Conservation (phyloP, 305 asterid genomes). For the Plantago lanceolata region DNA sequence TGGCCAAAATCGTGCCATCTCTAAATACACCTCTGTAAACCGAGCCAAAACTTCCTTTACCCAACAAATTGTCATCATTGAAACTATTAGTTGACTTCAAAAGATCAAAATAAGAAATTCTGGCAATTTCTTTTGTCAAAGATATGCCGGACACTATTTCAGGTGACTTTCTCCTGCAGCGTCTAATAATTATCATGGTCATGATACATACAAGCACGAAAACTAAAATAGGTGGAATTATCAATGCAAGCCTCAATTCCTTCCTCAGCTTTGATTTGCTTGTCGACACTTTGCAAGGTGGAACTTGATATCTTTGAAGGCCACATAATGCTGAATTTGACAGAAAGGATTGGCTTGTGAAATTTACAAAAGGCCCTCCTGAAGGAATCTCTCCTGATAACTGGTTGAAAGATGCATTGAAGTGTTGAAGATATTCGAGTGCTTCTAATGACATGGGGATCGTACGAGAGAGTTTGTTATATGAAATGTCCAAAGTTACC, state of each 20-base stretch:
- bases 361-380: slow-evolving; percentile 28
- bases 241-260: slow-evolving; percentile 12
- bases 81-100: slow-evolving; percentile 30
- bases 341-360: slow-evolving; percentile 33
- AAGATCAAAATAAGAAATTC: slow-evolving; percentile 32
- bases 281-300: slow-evolving; percentile 1
- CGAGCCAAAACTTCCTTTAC: slow-evolving; percentile 33
- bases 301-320: slow-evolving; percentile 19
- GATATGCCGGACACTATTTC: slow-evolving; percentile 3
- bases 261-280: neutral
- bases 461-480: neutral
- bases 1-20: slow-evolving; percentile 28
- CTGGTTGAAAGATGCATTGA: slow-evolving; percentile 33
- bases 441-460: neutral
- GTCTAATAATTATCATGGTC: slow-evolving; percentile 20
- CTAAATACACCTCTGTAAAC: slow-evolving; percentile 30
- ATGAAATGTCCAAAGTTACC: slow-evolving; percentile 4
- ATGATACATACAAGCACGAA: slow-evolving; percentile 16
- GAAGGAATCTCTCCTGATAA: slow-evolving; percentile 37
- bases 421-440: slow-evolving; percentile 16
- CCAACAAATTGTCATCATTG: slow-evolving; percentile 28
- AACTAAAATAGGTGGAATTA: slow-evolving; percentile 13
- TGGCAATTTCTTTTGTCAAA: slow-evolving; percentile 16
- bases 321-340: slow-evolving; percentile 38
- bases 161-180: slow-evolving; percentile 10